phyloP scores from a whole-genome alignment of 352 stramenopile genomes.

The Phytophthora agathidicida region DNA sequence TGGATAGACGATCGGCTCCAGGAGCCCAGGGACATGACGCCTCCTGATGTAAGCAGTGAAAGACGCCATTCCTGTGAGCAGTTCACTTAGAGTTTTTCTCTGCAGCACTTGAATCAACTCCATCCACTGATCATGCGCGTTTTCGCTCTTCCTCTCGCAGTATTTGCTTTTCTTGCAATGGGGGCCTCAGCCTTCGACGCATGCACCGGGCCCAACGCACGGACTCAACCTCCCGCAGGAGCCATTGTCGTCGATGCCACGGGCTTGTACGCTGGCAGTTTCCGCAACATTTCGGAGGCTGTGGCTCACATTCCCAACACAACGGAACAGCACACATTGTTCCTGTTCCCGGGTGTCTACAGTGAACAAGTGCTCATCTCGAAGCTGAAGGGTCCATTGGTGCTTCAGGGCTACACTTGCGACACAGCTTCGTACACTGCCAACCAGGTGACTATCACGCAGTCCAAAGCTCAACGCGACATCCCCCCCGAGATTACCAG shows the following conservation, averaged over 20 bases:
- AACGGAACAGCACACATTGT: constrained; percentile 11
- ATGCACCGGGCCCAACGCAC: not conserved
- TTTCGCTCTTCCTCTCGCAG: constrained; percentile 2
- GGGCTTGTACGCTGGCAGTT: constrained; percentile 1
- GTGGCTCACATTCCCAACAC: constrained; percentile 6
- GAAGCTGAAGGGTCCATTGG: not conserved
- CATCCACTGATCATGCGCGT: not conserved
- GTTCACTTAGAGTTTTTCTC: constrained; percentile 5
- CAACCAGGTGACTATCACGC: constrained; percentile 19
- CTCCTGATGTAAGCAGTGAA: no score
- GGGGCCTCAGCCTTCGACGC: not conserved
- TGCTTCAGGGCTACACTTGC: constrained; percentile 23
- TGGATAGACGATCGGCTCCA: no score
- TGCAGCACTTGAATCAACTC: not conserved
- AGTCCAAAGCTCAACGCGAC: constrained; percentile 7
- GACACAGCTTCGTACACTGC: constrained; percentile 11
- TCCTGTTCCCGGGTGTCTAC: constrained; percentile 19
- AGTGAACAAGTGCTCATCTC: constrained; percentile 10
- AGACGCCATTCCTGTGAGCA: not conserved
- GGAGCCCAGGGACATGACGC: no score
- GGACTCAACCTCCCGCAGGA: not conserved
- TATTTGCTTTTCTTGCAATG: constrained; percentile 4
- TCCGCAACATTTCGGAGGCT: constrained; percentile 2
- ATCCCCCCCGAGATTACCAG: constrained; percentile 5
- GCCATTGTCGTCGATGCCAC: constrained; percentile 17